Evolutionary conservation across 2,329 filamentous ascomycete species (phyloP), one percentile per base, ranked within the genome.

Genomic region (Magnaporthiopsis incrustans): DNA sequence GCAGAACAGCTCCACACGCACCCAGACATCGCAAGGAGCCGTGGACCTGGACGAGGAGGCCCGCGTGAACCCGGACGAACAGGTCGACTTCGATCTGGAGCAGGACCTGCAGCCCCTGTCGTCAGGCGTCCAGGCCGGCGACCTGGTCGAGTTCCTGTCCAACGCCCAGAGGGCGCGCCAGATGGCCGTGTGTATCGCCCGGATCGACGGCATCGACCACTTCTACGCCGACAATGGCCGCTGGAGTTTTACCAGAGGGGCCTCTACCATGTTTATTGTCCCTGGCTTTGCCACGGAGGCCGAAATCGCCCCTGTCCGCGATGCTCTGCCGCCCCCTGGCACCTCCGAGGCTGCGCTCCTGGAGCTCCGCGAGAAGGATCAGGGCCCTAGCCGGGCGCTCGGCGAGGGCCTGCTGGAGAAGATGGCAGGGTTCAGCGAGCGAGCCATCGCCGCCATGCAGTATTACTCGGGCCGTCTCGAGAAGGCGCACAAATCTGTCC

Each of bases 161-260:
- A 65, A 70, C 33, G 65, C 68, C 57, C 71, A 59, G 67, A 68
- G 81, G 32, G 73, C 79, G 26, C 79, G 80, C 5, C 67, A 83
- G 22, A 74, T 86, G 59, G 84, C 78, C 15, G 71, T 87, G 59
- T 84, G 81, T 67, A 74, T 87, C 10, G 83, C 83, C 18, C 78
- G 74, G 63, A 77, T 82, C 67, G 77, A 81, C 56, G 78, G 78
- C 25, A 74, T 79, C 57, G 76, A 84, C 67, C 82, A 85, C 70
- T 85, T 81, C 70, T 85, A 85, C 70, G 79, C 81, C 35, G 77
- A 71, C 67, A 80, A 77, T 22, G 84, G 83, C 67, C 80, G 79
- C 68, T 80, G 78, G 74, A 80, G 84, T 70, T 79, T 82, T 70
- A 77, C 77, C 11, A 64, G 77, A 53, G 74, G 74, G 22, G 72